phyloP scores from a whole-genome alignment of 768 basidiomycete species.

The Serpula lacrymans region DNA sequence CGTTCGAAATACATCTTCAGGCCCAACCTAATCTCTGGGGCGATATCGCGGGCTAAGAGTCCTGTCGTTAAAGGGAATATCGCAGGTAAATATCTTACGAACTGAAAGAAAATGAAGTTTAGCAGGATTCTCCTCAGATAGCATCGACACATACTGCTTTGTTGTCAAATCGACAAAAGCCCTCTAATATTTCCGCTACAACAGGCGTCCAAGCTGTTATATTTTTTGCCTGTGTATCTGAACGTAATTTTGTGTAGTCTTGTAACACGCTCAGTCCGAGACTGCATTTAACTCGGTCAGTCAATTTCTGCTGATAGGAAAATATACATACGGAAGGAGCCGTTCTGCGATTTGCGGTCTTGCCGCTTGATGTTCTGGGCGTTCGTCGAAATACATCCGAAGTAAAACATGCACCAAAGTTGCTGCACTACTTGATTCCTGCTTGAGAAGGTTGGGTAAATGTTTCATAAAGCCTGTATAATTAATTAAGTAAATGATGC shows the following conservation, averaged over 20 bases:
- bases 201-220: conserved; percentile 99
- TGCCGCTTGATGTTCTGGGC: conserved; percentile 83
- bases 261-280: conserved; percentile 84
- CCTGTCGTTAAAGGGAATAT: conserved; percentile 91
- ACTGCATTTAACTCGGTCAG: conserved; percentile 40
- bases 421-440: conserved; percentile 95
- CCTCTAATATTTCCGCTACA: conserved; percentile 89
- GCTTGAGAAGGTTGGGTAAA: conserved; percentile 93
- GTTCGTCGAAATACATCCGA: conserved; percentile 89
- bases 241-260: conserved; percentile 86
- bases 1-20: conserved; percentile 77
- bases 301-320: no score
- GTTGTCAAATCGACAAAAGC: conserved; percentile 86
- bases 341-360: conserved; percentile 76
- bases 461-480: conserved; percentile 96
- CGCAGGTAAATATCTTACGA: conserved; percentile 80
- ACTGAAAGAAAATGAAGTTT: conserved; percentile 46
- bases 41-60: conserved; percentile 76
- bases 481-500: neutral
- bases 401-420: conserved; percentile 90
- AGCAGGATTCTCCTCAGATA: no score
- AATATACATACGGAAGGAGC: conserved; percentile 58
- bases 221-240: conserved; percentile 92
- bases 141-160: conserved; percentile 77
- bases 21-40: conserved; percentile 77